Conservation (phyloP, 2,329 filamentous ascomycete species). For the Fusarium metavorans region DNA sequence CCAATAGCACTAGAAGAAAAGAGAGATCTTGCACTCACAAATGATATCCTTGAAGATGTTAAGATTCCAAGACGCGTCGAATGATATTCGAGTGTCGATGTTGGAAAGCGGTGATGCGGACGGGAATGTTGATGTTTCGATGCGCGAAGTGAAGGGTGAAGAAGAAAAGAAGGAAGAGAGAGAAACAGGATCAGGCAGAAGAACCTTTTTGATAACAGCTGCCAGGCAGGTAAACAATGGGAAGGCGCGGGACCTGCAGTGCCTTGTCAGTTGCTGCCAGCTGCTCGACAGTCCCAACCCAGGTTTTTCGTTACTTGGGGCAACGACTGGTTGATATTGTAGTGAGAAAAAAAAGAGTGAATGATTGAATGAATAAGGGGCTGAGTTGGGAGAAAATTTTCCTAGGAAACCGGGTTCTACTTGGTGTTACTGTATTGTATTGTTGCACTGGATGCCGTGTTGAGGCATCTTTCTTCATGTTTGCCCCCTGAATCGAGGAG, state of each 20-base stretch:
- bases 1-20: not conserved
- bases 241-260: slow-evolving; percentile 6
- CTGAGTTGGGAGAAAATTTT: not conserved
- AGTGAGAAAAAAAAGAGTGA: not conserved
- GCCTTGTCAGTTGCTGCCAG: slow-evolving; percentile 16
- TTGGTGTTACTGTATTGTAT: slow-evolving; percentile 23
- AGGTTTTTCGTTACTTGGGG: slow-evolving; percentile 31
- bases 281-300: slow-evolving; percentile 6
- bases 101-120: slow-evolving; percentile 6
- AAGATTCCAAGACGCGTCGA: slow-evolving; percentile 2
- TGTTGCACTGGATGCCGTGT: slow-evolving; percentile 32
- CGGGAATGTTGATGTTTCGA: slow-evolving; percentile 14
- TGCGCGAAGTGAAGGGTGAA: slow-evolving; percentile 7
- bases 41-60: slow-evolving; percentile 18
- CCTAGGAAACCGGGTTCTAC: slow-evolving; percentile 23
- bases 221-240: slow-evolving; percentile 25
- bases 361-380: slow-evolving; percentile 6
- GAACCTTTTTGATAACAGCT: slow-evolving; percentile 18
- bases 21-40: not conserved
- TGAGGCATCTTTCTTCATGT: slow-evolving; percentile 28
- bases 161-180: slow-evolving; percentile 11
- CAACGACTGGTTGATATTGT: slow-evolving; percentile 21
- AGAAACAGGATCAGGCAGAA: not conserved
- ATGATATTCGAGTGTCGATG: slow-evolving; percentile 18
- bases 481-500: slow-evolving; percentile 18